Conservation (phyloP, 345 rosid species). For the Aegle marmelos region DNA sequence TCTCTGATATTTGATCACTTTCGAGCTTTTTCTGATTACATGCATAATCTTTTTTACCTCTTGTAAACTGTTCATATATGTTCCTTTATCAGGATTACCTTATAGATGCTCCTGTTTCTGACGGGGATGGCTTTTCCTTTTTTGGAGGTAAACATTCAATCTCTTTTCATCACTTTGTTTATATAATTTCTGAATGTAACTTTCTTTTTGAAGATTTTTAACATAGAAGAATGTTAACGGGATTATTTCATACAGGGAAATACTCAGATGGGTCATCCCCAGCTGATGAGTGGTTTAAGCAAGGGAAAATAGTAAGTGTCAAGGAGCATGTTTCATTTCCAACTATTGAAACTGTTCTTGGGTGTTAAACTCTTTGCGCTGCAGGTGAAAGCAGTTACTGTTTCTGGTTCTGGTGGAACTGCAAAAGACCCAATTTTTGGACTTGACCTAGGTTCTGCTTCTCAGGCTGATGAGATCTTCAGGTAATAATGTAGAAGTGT, state of each 20-base stretch:
- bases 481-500: conserved; percentile 35
- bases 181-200: no score
- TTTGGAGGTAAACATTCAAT: conserved; percentile 54
- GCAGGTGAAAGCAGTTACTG: conserved; percentile 80
- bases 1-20: background rate
- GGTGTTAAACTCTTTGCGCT: background rate
- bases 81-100: conserved; percentile 58
- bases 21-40: no score
- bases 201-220: background rate
- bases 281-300: conserved; percentile 84
- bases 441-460: conserved; percentile 72
- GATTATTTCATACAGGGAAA: conserved; percentile 48
- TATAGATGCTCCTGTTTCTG: conserved; percentile 81
- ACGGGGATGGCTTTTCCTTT: conserved; percentile 94
- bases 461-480: conserved; percentile 78
- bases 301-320: conserved; percentile 64
- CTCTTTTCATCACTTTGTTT: background rate
- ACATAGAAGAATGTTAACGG: background rate
- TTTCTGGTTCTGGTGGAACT: conserved; percentile 61
- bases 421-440: conserved; percentile 93
- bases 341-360: background rate
- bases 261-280: conserved; percentile 77
- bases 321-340: background rate
- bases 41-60: background rate
- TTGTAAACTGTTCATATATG: background rate